Percentiles rank a stretch among this genome's conserved stretches.
phyloP scores from a whole-genome alignment of 352 stramenopile genomes.

The Globisporangium cylindrosporum region DNA sequence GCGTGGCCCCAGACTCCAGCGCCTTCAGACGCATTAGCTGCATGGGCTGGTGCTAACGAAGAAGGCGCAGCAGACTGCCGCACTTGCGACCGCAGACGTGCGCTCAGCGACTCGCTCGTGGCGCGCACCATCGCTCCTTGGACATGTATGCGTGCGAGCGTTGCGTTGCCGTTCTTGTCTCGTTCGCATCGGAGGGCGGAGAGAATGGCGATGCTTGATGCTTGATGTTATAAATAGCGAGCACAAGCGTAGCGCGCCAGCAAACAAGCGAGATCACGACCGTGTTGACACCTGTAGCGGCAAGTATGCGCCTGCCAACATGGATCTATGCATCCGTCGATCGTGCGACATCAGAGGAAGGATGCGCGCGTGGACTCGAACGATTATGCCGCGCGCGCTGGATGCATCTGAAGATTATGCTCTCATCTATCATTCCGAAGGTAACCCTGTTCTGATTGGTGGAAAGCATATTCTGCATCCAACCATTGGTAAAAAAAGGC shows the following conservation, averaged over 20 bases:
- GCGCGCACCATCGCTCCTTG: conserved; percentile 10
- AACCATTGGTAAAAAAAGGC: background rate
- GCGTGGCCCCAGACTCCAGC: background rate
- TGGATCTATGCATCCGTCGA: background rate
- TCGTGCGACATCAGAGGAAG: background rate
- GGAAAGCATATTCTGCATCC: background rate
- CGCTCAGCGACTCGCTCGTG: conserved; percentile 40
- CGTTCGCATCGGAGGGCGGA: background rate
- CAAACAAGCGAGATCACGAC: background rate
- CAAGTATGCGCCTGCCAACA: background rate
- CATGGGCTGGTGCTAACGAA: conserved; percentile 10
- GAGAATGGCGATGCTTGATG: background rate
- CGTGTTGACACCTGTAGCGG: background rate
- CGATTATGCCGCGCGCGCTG: background rate
- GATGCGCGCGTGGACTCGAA: background rate
- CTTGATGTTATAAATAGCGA: background rate
- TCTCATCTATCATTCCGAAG: background rate
- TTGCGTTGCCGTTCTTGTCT: background rate
- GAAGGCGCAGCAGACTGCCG: conserved; percentile 23
- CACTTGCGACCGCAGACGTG: conserved; percentile 45
- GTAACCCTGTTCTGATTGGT: background rate
- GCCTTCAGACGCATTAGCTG: background rate
- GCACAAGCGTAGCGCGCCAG: background rate
- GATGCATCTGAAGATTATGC: background rate
- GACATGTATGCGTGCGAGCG: background rate